Evolutionary conservation across 2,329 filamentous ascomycete genomes (phyloP).

Genomic region (Colletotrichum euphorbiae): DNA sequence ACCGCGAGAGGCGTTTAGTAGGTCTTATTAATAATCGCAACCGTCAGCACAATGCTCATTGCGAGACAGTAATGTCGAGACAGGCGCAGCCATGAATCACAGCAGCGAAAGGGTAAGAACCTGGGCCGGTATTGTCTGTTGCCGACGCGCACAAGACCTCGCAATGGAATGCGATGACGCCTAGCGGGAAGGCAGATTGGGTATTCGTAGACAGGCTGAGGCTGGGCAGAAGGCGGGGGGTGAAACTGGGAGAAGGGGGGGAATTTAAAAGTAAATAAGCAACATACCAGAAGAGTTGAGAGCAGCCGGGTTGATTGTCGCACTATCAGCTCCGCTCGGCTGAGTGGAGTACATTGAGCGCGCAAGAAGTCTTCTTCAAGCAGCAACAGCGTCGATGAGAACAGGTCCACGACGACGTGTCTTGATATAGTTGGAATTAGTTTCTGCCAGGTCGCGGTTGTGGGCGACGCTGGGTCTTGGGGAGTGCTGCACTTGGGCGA

Average conservation of each 20-base stretch:
- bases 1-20: slow-evolving; percentile 70
- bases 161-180: slow-evolving; percentile 38
- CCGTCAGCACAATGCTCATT: slow-evolving; percentile 45
- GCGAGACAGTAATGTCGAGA: slow-evolving; percentile 26
- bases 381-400: slow-evolving; percentile 51
- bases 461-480: slow-evolving; percentile 45
- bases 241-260: slow-evolving; percentile 22
- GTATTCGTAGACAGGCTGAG: slow-evolving; percentile 19
- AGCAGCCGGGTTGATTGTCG: slow-evolving; percentile 91
- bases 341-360: slow-evolving; percentile 67
- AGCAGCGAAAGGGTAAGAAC: slow-evolving; percentile 12
- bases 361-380: slow-evolving; percentile 50
- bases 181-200: slow-evolving; percentile 20
- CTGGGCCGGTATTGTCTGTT: slow-evolving; percentile 23
- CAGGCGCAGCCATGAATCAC: slow-evolving; percentile 32
- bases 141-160: slow-evolving; percentile 24
- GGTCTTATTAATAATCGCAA: slow-evolving; percentile 54
- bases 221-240: slow-evolving; percentile 32
- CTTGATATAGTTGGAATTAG: slow-evolving; percentile 69
- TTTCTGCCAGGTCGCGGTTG: slow-evolving; percentile 47
- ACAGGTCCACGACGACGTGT: slow-evolving; percentile 68
- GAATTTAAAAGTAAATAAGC: slow-evolving; percentile 43
- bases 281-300: slow-evolving; percentile 82
- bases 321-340: slow-evolving; percentile 82
- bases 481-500: slow-evolving; percentile 56